Evolutionary conservation across 768 basidiomycete species (phyloP), one percentile per base, ranked within the genome.

Genomic region (Tricholoma bakamatsutake): DNA sequence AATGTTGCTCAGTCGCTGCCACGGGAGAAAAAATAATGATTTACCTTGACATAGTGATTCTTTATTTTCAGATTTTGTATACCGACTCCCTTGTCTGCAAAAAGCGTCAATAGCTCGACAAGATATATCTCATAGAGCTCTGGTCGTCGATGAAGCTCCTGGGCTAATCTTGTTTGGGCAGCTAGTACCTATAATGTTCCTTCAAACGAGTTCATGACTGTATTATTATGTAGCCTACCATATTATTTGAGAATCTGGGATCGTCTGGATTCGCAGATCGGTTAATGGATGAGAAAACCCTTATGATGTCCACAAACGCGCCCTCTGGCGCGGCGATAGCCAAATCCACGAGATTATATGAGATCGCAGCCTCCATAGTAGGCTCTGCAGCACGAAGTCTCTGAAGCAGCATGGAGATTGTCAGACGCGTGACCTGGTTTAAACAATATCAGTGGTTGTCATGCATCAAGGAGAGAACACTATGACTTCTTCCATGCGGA

Each of bases 321-420:
- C 77, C 79, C 57, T 85, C 81, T 1, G 90, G 86, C 0, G 92
- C 89, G 48, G 80, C 79, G 40, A 95, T 74, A 1, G 93, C 94
- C 15, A 98, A 77, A 57, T 95, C 92, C 6, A 95, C 93, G 11
- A 98, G 77, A 64, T 93, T 95, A 65, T 89, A 88, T 2, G 93
- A 88, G 57, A 97, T 95, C 1, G 90, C 88, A 24, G 93, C 90
- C 69, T 98, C 93, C 13, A 93, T 88, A 0, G 85, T 83, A 0
- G 91, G 87, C 62, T 97, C 95, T 2, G 90, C 88, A 18, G 84
- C 83, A 24, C 90, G 82, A 18, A 96, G 74, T 5, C 93, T 82
- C 71, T 97, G 95, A 37, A 97, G 72, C 9, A 98, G 73, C 93
- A 97, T 96, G 0, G 93, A 94, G 12, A 94, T 83, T 2, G 93